These are phyloP conservation scores for Coffea humblotiana DNA, from an alignment of 305 asterid species.

Conservation along the genomic window DNA sequence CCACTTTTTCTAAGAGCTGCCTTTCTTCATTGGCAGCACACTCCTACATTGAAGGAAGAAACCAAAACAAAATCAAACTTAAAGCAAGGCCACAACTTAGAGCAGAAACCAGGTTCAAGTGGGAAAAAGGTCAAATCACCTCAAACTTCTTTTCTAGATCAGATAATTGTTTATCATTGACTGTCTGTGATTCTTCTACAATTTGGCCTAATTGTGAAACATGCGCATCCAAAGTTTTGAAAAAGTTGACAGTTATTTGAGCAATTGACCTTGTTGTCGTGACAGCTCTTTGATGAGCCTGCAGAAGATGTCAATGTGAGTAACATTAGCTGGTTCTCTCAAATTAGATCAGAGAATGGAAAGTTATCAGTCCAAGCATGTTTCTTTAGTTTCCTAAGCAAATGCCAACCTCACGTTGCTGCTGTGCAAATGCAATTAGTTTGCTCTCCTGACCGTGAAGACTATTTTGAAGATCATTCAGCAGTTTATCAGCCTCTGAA, in stretches of 20 bases:
- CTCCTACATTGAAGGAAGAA: conserved; percentile 49
- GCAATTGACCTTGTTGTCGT: conserved; percentile 81
- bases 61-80: conserved; percentile 15
- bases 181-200: conserved; percentile 77
- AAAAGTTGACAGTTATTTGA: conserved; percentile 65
- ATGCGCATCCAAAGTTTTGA: conserved; percentile 68
- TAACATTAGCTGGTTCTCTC: not conserved
- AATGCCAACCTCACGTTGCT: conserved; percentile 74
- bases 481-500: conserved; percentile 82
- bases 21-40: conserved; percentile 93
- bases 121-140: conserved; percentile 46
- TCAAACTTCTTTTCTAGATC: conserved; percentile 96
- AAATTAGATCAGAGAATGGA: not conserved
- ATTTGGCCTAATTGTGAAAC: conserved; percentile 77
- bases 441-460: conserved; percentile 78
- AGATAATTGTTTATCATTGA: conserved; percentile 68
- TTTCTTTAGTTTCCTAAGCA: conserved; percentile 8
- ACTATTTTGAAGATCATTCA: conserved; percentile 83
- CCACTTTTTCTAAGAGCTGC: conserved; percentile 86
- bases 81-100: conserved; percentile 8
- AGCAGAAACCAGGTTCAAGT: conserved; percentile 3
- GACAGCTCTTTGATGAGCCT: conserved; percentile 93
- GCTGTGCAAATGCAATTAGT: conserved; percentile 66
- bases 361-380: not conserved
- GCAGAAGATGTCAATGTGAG: conserved; percentile 30